Conservation (phyloP, 306 rosid species). For the Crataegus laevigata region DNA sequence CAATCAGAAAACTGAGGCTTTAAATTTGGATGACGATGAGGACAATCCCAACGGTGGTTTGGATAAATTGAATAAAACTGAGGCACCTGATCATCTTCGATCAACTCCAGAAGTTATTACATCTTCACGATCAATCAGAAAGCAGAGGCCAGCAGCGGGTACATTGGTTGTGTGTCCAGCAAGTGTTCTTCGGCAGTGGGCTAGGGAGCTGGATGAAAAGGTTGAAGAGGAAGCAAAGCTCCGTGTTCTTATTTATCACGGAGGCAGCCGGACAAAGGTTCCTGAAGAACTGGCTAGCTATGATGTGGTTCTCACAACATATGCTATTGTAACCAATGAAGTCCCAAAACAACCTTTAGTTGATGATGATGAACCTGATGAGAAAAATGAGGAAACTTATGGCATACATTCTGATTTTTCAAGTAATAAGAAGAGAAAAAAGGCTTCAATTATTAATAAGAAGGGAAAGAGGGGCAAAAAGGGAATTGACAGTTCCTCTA, state of each 20-base stretch:
- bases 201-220: constrained; percentile 85
- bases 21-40: constrained; percentile 83
- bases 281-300: constrained; percentile 62
- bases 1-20: constrained; percentile 64
- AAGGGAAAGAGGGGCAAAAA: constrained; percentile 70
- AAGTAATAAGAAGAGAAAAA: constrained; percentile 61
- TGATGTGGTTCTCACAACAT: constrained; percentile 96
- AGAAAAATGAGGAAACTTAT: constrained; percentile 48
- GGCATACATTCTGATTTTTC: constrained; percentile 68
- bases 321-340: constrained; percentile 82
- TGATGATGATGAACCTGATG: constrained; percentile 77
- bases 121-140: constrained; percentile 40
- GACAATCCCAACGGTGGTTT: constrained; percentile 37
- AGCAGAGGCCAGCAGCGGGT: constrained; percentile 94
- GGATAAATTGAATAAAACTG: constrained; percentile 33
- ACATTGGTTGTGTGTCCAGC: constrained; percentile 98
- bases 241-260: constrained; percentile 72
- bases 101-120: constrained; percentile 47
- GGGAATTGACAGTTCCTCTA: constrained; percentile 49
- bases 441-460: constrained; percentile 35
- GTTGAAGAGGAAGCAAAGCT: constrained; percentile 65
- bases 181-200: constrained; percentile 95
- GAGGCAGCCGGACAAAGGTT: constrained; percentile 86
- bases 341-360: constrained; percentile 87
- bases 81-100: constrained; percentile 40